Evolutionary conservation across 163 green algal genomes (phyloP).

Genomic region (Volvox carteri): DNA sequence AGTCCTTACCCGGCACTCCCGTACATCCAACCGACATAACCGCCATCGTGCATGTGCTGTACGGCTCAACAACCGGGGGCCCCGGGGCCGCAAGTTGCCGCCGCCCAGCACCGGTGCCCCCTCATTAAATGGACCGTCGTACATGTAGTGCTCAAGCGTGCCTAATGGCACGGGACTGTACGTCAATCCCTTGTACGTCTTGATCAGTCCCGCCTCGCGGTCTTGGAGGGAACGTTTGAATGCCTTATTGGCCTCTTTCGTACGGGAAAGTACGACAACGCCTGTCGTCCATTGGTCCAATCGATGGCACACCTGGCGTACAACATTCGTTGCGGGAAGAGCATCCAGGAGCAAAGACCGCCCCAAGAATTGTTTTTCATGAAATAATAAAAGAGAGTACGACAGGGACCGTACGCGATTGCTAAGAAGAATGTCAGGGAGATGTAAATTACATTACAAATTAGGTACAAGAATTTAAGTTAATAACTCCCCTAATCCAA

Average conservation of each 20-base stretch:
- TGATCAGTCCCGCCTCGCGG: constrained; percentile 43
- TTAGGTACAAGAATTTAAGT: no score
- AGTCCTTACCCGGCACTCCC: constrained; percentile 40
- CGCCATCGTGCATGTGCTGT: constrained; percentile 37
- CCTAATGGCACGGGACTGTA: constrained; percentile 31
- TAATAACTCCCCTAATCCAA: no score
- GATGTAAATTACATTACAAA: no score
- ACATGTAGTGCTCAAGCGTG: constrained; percentile 54
- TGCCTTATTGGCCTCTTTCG: constrained; percentile 48
- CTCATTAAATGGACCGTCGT: constrained; percentile 56
- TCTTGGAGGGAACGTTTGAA: constrained; percentile 53
- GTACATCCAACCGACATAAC: constrained; percentile 22
- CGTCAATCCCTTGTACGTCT: constrained; percentile 54
- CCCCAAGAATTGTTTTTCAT: not conserved
- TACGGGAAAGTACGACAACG: constrained; percentile 73
- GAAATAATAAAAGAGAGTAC: no score
- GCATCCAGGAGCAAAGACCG: not conserved
- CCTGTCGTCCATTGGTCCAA: constrained; percentile 84
- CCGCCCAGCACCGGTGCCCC: constrained; percentile 35
- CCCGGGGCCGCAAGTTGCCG: constrained; percentile 29
- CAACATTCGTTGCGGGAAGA: not conserved
- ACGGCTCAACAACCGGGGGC: constrained; percentile 50
- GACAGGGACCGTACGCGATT: no score
- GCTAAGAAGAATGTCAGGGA: no score
- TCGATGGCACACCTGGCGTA: constrained; percentile 68